These are phyloP conservation scores for Boletus calvinii DNA, from an alignment of 1,284 basidiomycete species.

Conservation along the genomic window DNA sequence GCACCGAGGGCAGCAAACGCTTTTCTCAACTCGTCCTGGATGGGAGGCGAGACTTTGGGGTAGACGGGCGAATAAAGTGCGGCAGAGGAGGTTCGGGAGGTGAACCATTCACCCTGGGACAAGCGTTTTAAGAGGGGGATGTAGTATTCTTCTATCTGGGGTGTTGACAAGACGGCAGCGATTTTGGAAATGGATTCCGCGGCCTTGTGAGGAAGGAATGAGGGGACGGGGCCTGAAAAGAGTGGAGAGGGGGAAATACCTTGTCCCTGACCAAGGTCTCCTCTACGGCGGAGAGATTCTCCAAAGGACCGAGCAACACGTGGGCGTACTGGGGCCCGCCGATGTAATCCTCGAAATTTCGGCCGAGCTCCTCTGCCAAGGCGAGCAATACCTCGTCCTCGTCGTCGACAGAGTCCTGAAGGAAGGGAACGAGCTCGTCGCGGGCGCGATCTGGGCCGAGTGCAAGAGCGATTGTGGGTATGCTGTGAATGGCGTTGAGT, in stretches of 20 bases:
- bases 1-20: slow-evolving; percentile 82
- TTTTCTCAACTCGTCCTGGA: slow-evolving; percentile 90
- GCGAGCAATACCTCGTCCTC: slow-evolving; percentile 98
- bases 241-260: slow-evolving; percentile 45
- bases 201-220: slow-evolving; percentile 55
- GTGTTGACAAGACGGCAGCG: slow-evolving; percentile 72
- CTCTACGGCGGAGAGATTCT: slow-evolving; percentile 95
- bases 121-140: slow-evolving; percentile 91
- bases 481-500: slow-evolving; percentile 95
- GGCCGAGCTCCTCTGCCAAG: slow-evolving; percentile 93
- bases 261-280: slow-evolving; percentile 99
- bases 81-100: slow-evolving; percentile 95
- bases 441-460: slow-evolving; percentile 94
- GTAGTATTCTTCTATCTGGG: slow-evolving; percentile 89
- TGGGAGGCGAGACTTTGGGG: slow-evolving; percentile 65
- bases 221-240: slow-evolving; percentile 9
- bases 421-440: slow-evolving; percentile 95
- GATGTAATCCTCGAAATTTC: slow-evolving; percentile 91
- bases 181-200: slow-evolving; percentile 96
- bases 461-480: slow-evolving; percentile 98
- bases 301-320: slow-evolving; percentile 87
- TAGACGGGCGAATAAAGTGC: slow-evolving; percentile 96
- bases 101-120: slow-evolving; percentile 97
- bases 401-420: slow-evolving; percentile 97
- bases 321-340: slow-evolving; percentile 91